These are phyloP conservation scores for Cryptococcus floricola DNA, from an alignment of 1,284 basidiomycete species.

Conservation along the genomic window DNA sequence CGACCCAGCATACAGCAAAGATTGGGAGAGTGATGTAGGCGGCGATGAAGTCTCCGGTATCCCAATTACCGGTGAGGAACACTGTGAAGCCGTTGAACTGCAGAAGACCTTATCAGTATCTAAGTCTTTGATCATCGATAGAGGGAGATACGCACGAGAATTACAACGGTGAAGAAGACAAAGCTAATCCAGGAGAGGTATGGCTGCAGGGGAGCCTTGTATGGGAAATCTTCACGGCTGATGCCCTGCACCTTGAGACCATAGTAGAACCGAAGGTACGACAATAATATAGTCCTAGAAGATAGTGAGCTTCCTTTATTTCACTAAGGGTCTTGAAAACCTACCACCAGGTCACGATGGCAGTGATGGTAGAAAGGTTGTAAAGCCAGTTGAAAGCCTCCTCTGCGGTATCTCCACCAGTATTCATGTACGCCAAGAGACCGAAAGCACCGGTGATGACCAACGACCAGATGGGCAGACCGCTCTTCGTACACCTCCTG, in stretches of 20 bases:
- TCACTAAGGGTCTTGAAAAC: background rate
- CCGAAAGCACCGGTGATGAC: constrained; percentile 54
- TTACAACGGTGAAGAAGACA: constrained; percentile 3
- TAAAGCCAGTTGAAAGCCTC: constrained; percentile 57
- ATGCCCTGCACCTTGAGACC: constrained; percentile 60
- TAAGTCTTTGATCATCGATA: constrained; percentile 28
- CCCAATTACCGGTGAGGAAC: constrained; percentile 2
- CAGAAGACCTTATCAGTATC: background rate
- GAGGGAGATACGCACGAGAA: background rate
- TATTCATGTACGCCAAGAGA: constrained; percentile 56
- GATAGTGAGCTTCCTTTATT: constrained; percentile 7
- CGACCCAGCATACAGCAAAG: constrained; percentile 50
- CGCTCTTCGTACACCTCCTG: constrained; percentile 61
- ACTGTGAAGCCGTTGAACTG: background rate
- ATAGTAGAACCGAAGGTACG: constrained; percentile 68
- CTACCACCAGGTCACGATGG: constrained; percentile 60
- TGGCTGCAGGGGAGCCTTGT: constrained; percentile 57
- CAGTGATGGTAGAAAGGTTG: constrained; percentile 65
- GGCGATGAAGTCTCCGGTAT: background rate
- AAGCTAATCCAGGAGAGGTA: constrained; percentile 46
- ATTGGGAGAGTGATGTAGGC: background rate
- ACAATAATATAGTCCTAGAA: constrained; percentile 59
- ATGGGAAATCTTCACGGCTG: constrained; percentile 56
- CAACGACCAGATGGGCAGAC: constrained; percentile 64
- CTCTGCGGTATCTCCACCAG: constrained; percentile 26